A percentile compares a stretch with the other conserved stretches of the same genome.
Evolutionary conservation across 2,329 filamentous ascomycete genomes (phyloP).

Genomic region (Aspergillus amoenus): DNA sequence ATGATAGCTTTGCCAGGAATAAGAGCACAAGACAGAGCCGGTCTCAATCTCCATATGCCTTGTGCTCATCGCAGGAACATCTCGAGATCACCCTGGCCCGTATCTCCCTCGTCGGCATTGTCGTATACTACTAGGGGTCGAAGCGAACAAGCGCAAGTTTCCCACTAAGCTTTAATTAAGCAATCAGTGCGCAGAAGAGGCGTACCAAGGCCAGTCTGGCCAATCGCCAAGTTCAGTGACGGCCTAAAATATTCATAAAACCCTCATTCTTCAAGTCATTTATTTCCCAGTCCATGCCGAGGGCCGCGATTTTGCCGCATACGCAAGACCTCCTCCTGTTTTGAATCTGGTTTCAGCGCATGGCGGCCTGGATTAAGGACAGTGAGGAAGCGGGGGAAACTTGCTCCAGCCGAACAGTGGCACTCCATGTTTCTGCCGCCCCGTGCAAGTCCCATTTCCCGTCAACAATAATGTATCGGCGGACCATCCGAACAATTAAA

Average conservation of each 20-base stretch:
- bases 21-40: not conserved
- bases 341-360: not conserved
- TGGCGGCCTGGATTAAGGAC: not conserved
- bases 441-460: not conserved
- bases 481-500: not conserved
- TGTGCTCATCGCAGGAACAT: not conserved
- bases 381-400: not conserved
- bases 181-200: slow-evolving; percentile 17
- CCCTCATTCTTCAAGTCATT: not conserved
- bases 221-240: slow-evolving; percentile 7
- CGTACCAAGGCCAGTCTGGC: slow-evolving; percentile 13
- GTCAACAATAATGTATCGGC: not conserved
- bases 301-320: not conserved
- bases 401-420: not conserved
- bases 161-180: slow-evolving; percentile 23
- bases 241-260: slow-evolving; percentile 1
- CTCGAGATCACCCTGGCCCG: not conserved
- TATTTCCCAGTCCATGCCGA: not conserved
- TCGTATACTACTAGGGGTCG: not conserved
- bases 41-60: not conserved
- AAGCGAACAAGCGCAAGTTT: not conserved
- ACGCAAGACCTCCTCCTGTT: not conserved
- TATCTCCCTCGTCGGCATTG: too few relatives aligned
- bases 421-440: not conserved
- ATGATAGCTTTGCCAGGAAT: not conserved